Evolutionary conservation across 1,139 yeast genomes (phyloP).

Genomic region (Diutina pseudorugosa): DNA sequence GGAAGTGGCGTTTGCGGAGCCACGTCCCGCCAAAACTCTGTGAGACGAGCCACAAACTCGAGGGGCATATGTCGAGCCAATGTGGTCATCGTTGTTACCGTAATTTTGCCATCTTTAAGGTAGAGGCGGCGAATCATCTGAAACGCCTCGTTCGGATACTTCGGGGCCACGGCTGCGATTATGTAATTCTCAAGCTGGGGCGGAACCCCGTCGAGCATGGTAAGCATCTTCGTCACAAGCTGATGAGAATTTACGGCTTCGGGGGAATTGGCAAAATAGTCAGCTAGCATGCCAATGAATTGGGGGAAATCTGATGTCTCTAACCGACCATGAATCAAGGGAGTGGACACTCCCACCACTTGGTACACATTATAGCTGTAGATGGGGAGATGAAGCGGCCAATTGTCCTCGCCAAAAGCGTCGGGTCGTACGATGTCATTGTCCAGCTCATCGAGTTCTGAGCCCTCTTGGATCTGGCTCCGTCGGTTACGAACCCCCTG

Average conservation of each 20-base stretch:
- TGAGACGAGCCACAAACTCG: background rate
- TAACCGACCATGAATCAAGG: background rate
- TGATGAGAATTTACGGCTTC: background rate
- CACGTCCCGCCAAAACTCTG: background rate
- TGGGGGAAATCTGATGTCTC: background rate
- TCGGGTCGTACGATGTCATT: background rate
- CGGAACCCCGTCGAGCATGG: background rate
- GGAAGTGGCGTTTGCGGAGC: background rate
- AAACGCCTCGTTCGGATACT: background rate
- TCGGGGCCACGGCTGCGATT: background rate
- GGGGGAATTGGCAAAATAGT: background rate
- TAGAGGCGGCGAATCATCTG: background rate
- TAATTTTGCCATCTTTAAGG: background rate
- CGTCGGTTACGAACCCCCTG: background rate
- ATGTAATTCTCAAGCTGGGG: background rate
- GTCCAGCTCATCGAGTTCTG: background rate
- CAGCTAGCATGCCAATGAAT: background rate
- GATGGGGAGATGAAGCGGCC: background rate
- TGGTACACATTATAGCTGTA: background rate
- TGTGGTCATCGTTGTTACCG: background rate
- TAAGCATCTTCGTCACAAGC: background rate
- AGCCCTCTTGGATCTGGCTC: background rate
- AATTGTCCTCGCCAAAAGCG: background rate
- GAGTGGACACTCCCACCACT: background rate
- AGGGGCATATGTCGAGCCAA: background rate